These are phyloP conservation scores for Astrothelium macrocarpum DNA, from an alignment of 495 filamentous ascomycete genomes.

Conservation along the genomic window DNA sequence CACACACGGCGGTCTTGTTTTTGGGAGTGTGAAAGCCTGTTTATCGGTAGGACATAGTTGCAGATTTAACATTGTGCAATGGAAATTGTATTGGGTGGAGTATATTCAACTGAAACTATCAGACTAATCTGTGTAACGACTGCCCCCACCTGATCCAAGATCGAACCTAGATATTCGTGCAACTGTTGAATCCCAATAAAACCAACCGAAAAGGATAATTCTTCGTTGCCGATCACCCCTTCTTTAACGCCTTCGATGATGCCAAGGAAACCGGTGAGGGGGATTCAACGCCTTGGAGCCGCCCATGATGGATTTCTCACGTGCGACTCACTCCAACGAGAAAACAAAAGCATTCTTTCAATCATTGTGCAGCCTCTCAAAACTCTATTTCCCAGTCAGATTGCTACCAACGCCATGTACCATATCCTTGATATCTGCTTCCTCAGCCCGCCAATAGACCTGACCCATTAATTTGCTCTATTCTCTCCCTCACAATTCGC, in stretches of 20 bases:
- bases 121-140: neutral
- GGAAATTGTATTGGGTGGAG: neutral
- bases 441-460: too few species aligned
- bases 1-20: too few species aligned
- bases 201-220: neutral
- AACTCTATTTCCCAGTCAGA: too few species aligned
- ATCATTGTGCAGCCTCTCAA: neutral
- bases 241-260: neutral
- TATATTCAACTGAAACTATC: neutral
- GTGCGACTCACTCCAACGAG: too few species aligned
- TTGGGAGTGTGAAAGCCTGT: too few species aligned
- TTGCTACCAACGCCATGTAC: too few species aligned
- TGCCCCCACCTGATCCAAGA: neutral
- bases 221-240: neutral
- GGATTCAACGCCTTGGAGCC: neutral
- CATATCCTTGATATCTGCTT: too few species aligned
- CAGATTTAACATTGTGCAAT: neutral
- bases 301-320: neutral
- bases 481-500: constrained; percentile 40
- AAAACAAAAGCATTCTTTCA: neutral
- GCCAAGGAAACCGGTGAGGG: neutral
- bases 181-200: neutral
- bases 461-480: neutral
- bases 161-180: neutral
- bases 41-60: neutral